Evolutionary conservation across 495 filamentous ascomycete species (phyloP).

Genomic region (Pyronema omphalodes): DNA sequence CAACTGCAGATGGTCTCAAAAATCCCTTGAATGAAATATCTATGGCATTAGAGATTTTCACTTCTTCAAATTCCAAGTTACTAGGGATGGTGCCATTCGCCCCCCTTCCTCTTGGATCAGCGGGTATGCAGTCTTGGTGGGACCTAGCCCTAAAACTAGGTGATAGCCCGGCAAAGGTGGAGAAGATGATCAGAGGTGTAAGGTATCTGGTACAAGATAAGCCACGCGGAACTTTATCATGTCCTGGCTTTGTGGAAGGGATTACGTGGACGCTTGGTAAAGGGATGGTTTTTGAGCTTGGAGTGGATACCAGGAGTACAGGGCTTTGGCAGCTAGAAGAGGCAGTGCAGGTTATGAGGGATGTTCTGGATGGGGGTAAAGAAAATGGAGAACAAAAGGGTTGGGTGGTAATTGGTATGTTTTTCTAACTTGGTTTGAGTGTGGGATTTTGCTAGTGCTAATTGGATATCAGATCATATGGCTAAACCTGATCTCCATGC

Average conservation of each 20-base stretch:
- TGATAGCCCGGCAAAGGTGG: slow-evolving; percentile 32
- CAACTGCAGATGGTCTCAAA: neutral
- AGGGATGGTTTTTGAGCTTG: slow-evolving; percentile 57
- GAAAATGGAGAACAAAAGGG: slow-evolving; percentile 31
- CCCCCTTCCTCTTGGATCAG: slow-evolving; percentile 45
- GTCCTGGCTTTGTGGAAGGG: slow-evolving; percentile 44
- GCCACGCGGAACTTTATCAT: slow-evolving; percentile 40
- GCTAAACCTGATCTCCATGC: slow-evolving; percentile 63
- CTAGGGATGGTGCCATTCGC: slow-evolving; percentile 63
- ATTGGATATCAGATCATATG: slow-evolving; percentile 41
- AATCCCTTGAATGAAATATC: slow-evolving; percentile 53
- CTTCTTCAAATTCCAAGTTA: neutral
- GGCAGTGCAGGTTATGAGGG: slow-evolving; percentile 51
- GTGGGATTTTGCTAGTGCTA: slow-evolving; percentile 5
- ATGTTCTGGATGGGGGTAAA: slow-evolving; percentile 37
- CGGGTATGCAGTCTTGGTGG: slow-evolving; percentile 2
- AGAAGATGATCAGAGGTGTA: slow-evolving; percentile 27
- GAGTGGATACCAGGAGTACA: slow-evolving; percentile 51
- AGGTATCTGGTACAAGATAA: slow-evolving; percentile 70
- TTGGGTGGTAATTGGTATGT: slow-evolving; percentile 51
- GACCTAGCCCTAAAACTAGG: neutral
- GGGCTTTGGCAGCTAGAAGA: slow-evolving; percentile 56
- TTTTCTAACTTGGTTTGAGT: slow-evolving; percentile 1
- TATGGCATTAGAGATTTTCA: slow-evolving; percentile 38
- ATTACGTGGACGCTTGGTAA: slow-evolving; percentile 46